phyloP scores from a whole-genome alignment of 768 basidiomycete genomes.

The Trametes gibbosa region DNA sequence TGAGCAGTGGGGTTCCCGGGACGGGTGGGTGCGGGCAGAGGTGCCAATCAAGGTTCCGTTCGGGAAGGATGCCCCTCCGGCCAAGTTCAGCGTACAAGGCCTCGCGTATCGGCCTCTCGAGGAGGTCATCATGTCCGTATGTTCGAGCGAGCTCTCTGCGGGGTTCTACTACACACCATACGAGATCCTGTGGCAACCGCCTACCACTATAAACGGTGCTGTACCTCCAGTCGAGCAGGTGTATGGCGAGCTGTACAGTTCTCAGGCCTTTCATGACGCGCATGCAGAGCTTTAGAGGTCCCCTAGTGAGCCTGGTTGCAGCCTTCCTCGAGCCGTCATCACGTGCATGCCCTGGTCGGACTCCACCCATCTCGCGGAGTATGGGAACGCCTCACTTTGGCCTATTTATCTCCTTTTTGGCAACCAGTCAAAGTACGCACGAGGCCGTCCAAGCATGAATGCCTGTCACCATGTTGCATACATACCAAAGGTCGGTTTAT shows the following conservation, averaged over 20 bases:
- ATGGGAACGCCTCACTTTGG: conserved; percentile 33
- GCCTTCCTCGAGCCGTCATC: conserved; percentile 5
- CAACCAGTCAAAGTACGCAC: conserved; percentile 42
- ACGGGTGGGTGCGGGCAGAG: neutral
- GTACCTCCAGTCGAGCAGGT: neutral
- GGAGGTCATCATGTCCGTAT: neutral
- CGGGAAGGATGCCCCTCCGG: neutral
- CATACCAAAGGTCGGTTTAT: conserved; percentile 39
- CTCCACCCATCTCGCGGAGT: conserved; percentile 27
- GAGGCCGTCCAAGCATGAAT: conserved; percentile 27
- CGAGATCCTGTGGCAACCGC: neutral
- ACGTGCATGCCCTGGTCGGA: conserved; percentile 28
- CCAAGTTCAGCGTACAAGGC: neutral
- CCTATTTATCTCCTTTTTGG: conserved; percentile 41
- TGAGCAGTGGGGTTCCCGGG: neutral
- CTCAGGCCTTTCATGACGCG: neutral
- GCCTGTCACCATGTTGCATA: conserved; percentile 45
- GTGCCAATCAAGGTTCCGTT: neutral
- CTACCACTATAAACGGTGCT: neutral
- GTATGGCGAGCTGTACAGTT: neutral
- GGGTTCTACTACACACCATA: neutral
- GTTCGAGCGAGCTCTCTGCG: neutral
- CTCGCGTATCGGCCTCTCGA: neutral
- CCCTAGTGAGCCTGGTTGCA: neutral
- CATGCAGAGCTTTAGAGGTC: neutral